phyloP scores from a whole-genome alignment of 306 rosid genomes.

The Carpinus viminea region DNA sequence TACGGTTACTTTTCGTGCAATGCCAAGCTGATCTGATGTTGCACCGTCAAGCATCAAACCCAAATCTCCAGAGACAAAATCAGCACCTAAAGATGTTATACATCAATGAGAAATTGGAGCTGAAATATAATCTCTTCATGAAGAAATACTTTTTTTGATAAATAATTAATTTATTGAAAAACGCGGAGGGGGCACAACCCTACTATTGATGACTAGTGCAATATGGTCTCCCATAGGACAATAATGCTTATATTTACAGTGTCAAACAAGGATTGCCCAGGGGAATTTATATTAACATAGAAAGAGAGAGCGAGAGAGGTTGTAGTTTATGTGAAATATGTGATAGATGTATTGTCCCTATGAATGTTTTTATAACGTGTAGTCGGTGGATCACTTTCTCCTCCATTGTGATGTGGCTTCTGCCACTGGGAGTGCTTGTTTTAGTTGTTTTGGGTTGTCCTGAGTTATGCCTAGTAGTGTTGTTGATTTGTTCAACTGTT shows the following conservation, averaged over 20 bases:
- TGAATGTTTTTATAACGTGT: neutral
- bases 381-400: too few relatives aligned
- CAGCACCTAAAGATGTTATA: conserved; percentile 65
- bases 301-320: neutral
- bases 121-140: conserved; percentile 14
- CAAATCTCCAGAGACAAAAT: conserved; percentile 86
- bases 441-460: too few relatives aligned
- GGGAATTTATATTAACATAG: neutral
- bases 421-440: too few relatives aligned
- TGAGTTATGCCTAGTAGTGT: too few relatives aligned
- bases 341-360: neutral
- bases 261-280: too few relatives aligned
- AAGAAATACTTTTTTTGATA: neutral
- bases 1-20: conserved; percentile 73
- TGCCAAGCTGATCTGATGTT: conserved; percentile 96
- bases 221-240: neutral
- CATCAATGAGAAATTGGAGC: conserved; percentile 31
- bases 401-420: too few relatives aligned
- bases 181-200: too few relatives aligned
- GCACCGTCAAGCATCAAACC: conserved; percentile 83
- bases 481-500: too few relatives aligned
- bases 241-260: too few relatives aligned
- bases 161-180: too few relatives aligned
- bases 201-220: neutral
- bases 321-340: neutral